Base-by-base conservation (phyloP, 2,329 filamentous ascomycete species). In the Ophiocordyceps camponoti-rufipedis region DNA sequence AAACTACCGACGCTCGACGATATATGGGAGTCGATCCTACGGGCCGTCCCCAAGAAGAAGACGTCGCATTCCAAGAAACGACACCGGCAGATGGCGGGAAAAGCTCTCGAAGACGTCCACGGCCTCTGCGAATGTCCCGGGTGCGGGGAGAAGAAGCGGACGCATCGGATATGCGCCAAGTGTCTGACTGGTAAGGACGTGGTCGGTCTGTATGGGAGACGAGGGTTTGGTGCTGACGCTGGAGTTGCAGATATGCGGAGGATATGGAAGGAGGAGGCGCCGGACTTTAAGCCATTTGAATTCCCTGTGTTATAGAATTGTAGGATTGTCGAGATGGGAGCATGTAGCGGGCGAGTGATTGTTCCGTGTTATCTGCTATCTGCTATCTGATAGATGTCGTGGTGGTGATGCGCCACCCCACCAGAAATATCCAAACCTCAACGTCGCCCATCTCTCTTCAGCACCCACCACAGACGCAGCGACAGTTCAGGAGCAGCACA, bases 21-120 rank as follows among this genome's bases (percentile, higher is more conserved):
- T 50, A 79, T 98, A 56, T 96, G 89, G 89, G 89, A 95, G 54
- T 87, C 85, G 6, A 75, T 98, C 42, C 71, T 98, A 53, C 80
- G 80, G 52, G 91, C 91, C 1, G 91, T 96, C 14, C 91, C 91
- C 5, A 98, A 98, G 74, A 96, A 94, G 70, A 98, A 96, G 75
- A 93, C 87, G 32, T 95, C 89, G 40, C 86, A 98, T 63, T 85
- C 85, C 70, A 94, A 91, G 70, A 94, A 87, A 72, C 76, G 91
- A 54, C 81, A 87, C 59, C 78, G 93, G 56, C 87, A 94, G 59
- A 83, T 96, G 80, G 89, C 88, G 23, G 91, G 91, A 57, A 98
- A 98, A 68, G 89, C 80, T 41, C 65, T 98, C 54, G 85, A 94
- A 67, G 91, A 98, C 60, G 79, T 94, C 47, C 91, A 82, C 51